phyloP scores from a whole-genome alignment of 2,329 filamentous ascomycete genomes.

The Tolypocladium pustulatum region DNA sequence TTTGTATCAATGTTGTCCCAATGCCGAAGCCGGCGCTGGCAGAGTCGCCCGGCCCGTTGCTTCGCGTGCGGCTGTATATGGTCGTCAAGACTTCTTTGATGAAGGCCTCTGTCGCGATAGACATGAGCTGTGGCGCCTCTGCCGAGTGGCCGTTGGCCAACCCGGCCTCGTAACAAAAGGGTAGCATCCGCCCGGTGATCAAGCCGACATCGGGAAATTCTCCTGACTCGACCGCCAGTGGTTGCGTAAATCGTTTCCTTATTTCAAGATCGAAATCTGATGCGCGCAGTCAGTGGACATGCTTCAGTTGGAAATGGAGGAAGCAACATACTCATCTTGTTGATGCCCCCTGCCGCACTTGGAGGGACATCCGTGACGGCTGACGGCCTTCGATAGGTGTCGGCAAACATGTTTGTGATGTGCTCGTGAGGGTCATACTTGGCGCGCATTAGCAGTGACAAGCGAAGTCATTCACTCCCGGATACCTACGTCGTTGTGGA shows the following conservation, averaged over 20 bases:
- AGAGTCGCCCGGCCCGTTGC: slow-evolving; percentile 53
- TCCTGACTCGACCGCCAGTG: slow-evolving; percentile 55
- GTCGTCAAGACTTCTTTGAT: slow-evolving; percentile 56
- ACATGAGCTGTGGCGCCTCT: slow-evolving; percentile 54
- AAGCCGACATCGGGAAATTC: slow-evolving; percentile 57
- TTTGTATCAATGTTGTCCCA: slow-evolving; percentile 64
- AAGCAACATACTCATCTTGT: slow-evolving; percentile 60
- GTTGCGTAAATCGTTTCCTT: slow-evolving; percentile 52
- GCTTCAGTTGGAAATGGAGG: neutral
- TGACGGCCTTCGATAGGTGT: slow-evolving; percentile 34
- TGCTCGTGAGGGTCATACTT: slow-evolving; percentile 46
- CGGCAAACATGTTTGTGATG: slow-evolving; percentile 40
- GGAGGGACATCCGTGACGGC: slow-evolving; percentile 51
- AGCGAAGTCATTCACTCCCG: neutral
- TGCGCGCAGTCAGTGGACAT: slow-evolving; percentile 8
- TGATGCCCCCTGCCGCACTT: slow-evolving; percentile 59
- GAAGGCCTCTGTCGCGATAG: slow-evolving; percentile 54
- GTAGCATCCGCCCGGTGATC: slow-evolving; percentile 55
- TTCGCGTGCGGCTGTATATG: slow-evolving; percentile 53
- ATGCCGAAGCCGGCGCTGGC: slow-evolving; percentile 53
- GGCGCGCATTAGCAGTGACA: slow-evolving; percentile 5
- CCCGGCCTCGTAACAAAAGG: slow-evolving; percentile 57
- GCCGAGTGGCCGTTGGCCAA: slow-evolving; percentile 46
- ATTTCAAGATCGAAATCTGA: slow-evolving; percentile 58
- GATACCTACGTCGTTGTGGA: slow-evolving; percentile 43